Percentiles rank a stretch among this genome's conserved stretches.
These are phyloP conservation scores for Arthrobotrys conoides DNA, from an alignment of 2,329 filamentous ascomycete genomes.

Conservation along the genomic window DNA sequence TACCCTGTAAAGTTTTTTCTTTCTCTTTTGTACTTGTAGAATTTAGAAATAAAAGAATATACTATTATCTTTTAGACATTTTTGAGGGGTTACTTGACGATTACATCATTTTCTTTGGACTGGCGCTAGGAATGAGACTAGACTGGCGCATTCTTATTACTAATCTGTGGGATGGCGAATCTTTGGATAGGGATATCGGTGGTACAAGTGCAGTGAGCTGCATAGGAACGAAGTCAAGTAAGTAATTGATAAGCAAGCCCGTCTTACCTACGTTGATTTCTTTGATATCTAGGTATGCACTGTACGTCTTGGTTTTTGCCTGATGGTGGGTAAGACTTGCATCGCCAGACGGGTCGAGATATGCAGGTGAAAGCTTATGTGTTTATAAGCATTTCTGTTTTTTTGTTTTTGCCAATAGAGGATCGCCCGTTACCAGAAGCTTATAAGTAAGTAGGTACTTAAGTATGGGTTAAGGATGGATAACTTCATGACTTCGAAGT, in stretches of 20 bases:
- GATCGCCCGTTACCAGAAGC: too few species aligned
- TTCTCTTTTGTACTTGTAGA: slow-evolving; percentile 47
- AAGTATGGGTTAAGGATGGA: too few species aligned
- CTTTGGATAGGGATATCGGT: neutral
- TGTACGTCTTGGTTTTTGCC: neutral
- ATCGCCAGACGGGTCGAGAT: neutral
- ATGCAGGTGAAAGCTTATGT: slow-evolving; percentile 7
- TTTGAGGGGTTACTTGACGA: neutral
- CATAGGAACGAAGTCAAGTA: neutral
- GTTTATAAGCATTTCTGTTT: too few species aligned
- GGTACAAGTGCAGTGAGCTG: neutral
- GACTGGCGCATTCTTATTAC: neutral
- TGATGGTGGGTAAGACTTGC: neutral
- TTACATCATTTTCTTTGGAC: neutral
- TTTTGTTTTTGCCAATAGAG: neutral
- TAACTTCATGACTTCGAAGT: neutral
- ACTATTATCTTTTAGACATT: neutral
- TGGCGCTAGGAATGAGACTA: too few species aligned
- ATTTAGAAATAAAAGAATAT: slow-evolving; percentile 34
- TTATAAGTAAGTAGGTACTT: too few species aligned
- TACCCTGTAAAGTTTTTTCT: slow-evolving; percentile 43
- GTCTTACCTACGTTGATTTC: too few species aligned
- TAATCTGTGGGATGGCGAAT: neutral
- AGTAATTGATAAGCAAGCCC: neutral
- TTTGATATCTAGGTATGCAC: neutral